phyloP scores from a whole-genome alignment of 1,139 yeast genomes.

The Magnusiomyces paraingens region DNA sequence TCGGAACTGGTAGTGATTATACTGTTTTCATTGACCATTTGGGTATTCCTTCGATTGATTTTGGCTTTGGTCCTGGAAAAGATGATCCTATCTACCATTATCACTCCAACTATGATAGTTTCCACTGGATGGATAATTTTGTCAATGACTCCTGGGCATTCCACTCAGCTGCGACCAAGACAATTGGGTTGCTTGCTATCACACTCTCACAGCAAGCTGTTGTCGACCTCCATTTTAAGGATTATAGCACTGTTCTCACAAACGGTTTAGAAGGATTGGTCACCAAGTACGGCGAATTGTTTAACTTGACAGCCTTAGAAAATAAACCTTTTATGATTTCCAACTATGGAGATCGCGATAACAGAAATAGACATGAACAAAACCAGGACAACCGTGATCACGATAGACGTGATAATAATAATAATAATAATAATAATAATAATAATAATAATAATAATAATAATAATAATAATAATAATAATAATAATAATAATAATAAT shows the following conservation, averaged over 20 bases:
- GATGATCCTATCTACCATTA: slow-evolving; percentile 56
- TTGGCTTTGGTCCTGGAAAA: slow-evolving; percentile 42
- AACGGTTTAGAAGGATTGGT: slow-evolving; percentile 23
- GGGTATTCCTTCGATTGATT: slow-evolving; percentile 58
- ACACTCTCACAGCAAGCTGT: slow-evolving; percentile 44
- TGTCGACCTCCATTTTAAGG: slow-evolving; percentile 37
- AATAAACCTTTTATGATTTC: not conserved
- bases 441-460: not conserved
- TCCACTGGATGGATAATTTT: slow-evolving; percentile 54
- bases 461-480: not conserved
- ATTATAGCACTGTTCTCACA: slow-evolving; percentile 37
- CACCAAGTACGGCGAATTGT: slow-evolving; percentile 28
- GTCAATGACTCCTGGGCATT: slow-evolving; percentile 54
- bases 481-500: not conserved
- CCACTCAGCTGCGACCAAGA: slow-evolving; percentile 50
- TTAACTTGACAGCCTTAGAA: not conserved
- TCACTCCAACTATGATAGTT: slow-evolving; percentile 65
- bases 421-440: not conserved
- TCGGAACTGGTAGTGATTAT: slow-evolving; percentile 66
- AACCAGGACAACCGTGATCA: not conserved
- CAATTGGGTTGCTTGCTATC: slow-evolving; percentile 44
- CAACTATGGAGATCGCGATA: not conserved
- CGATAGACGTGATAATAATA: slow-evolving; percentile 1
- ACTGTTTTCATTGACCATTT: slow-evolving; percentile 61
- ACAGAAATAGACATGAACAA: not conserved